phyloP scores from a whole-genome alignment of 148 eudicot species.

The Chenopodium album region DNA sequence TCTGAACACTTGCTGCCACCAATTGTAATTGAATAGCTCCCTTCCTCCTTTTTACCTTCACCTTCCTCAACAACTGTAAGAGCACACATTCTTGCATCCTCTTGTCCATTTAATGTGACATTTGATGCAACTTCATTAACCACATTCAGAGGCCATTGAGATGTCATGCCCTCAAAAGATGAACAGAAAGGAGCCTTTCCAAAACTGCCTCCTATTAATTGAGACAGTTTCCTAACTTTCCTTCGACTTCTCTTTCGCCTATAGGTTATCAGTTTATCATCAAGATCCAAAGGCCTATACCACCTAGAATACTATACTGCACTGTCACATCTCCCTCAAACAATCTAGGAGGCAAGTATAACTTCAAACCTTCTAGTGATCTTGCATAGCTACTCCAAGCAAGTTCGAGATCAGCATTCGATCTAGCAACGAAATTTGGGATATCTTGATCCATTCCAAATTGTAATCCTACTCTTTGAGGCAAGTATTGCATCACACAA shows the following conservation, averaged over 20 bases:
- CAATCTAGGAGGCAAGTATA: conserved; percentile 24
- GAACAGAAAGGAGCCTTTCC: not conserved
- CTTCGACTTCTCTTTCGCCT: not conserved
- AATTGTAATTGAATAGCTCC: not conserved
- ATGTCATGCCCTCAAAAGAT: not conserved
- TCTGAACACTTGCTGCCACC: not conserved
- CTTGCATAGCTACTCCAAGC: conserved; percentile 22
- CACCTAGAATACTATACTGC: conserved; percentile 19
- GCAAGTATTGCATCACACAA: conserved; percentile 42
- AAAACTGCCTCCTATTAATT: not conserved
- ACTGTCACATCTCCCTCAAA: conserved; percentile 21
- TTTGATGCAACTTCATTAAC: not conserved
- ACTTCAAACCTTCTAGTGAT: conserved; percentile 11
- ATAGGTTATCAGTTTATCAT: not conserved
- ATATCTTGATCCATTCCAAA: conserved; percentile 64
- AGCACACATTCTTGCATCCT: not conserved
- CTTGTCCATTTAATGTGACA: not conserved
- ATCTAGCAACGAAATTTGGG: conserved; percentile 22
- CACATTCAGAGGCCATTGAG: not conserved
- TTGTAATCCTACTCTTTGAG: conserved; percentile 53
- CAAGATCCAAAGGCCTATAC: conserved; percentile 8
- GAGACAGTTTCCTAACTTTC: not conserved
- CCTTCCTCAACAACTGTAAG: not conserved
- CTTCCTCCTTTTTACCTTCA: not conserved
- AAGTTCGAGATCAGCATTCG: not conserved